Conservation (phyloP, 192 early-diverging fungal genomes). For the Lunasporangiospora selenospora region DNA sequence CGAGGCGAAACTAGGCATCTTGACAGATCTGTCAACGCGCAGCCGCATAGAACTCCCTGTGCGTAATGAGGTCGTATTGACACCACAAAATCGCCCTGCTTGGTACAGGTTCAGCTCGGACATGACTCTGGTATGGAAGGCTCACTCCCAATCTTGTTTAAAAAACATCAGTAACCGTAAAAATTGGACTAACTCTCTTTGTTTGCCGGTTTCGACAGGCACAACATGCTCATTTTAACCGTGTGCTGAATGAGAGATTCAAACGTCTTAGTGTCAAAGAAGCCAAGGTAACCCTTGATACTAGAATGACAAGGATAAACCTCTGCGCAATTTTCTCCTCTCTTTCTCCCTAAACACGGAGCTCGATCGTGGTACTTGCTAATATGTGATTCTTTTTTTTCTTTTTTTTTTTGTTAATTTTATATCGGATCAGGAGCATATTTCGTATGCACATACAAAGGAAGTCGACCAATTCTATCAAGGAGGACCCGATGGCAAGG, state of each 20-base stretch:
- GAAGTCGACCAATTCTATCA: slow-evolving; percentile 37
- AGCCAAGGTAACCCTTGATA: slow-evolving; percentile 43
- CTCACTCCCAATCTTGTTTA: too few relatives aligned
- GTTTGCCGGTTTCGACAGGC: slow-evolving; percentile 53
- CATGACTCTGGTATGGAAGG: slow-evolving; percentile 73
- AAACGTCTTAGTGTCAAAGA: slow-evolving; percentile 56
- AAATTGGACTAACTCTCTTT: not conserved
- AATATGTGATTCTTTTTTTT: not conserved
- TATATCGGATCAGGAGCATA: slow-evolving; percentile 3
- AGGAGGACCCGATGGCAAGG: slow-evolving; percentile 24
- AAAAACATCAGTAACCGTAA: too few relatives aligned
- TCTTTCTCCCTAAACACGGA: too few relatives aligned
- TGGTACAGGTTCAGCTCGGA: slow-evolving; percentile 77
- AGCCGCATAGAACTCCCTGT: slow-evolving; percentile 70
- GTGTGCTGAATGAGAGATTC: slow-evolving; percentile 76
- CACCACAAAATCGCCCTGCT: slow-evolving; percentile 12
- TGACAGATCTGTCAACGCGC: slow-evolving; percentile 71
- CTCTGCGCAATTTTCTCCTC: too few relatives aligned
- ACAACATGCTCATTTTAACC: slow-evolving; percentile 88
- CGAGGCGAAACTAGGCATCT: slow-evolving; percentile 89
- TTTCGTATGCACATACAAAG: slow-evolving; percentile 30
- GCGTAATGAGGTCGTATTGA: slow-evolving; percentile 62
- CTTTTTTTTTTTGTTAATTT: not conserved
- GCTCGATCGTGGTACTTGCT: too few relatives aligned
- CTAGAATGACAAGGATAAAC: too few relatives aligned